phyloP scores from a whole-genome alignment of 345 rosid genomes.

The Lumnitzera littorea region DNA sequence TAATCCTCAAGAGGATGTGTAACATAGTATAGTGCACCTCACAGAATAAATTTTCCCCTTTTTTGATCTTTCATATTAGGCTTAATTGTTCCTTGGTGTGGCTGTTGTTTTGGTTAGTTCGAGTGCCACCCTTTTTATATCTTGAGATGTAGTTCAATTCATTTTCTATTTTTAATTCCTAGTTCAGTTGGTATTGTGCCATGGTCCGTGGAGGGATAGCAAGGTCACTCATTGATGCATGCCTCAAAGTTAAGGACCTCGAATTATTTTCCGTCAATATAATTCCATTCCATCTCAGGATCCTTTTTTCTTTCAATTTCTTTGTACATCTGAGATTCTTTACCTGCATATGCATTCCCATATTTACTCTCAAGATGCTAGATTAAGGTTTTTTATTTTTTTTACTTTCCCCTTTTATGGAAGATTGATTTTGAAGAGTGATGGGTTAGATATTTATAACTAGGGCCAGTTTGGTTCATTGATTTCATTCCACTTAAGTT shows the following conservation, averaged over 20 bases:
- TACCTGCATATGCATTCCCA: no score
- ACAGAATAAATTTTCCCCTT: slow-evolving; percentile 36
- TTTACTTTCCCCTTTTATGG: no score
- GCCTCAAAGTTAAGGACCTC: not conserved
- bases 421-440: no score
- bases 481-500: no score
- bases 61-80: slow-evolving; percentile 28
- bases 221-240: no score
- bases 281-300: no score
- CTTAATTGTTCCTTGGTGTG: slow-evolving; percentile 34
- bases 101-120: slow-evolving; percentile 46
- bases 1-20: slow-evolving; percentile 51
- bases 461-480: no score
- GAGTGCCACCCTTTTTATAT: slow-evolving; percentile 35
- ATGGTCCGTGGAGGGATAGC: no score
- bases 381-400: no score
- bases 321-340: no score
- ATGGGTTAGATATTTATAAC: no score
- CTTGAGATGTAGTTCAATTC: slow-evolving; percentile 30
- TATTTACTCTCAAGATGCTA: no score
- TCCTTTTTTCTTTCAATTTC: not conserved
- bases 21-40: slow-evolving; percentile 55
- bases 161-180: not conserved
- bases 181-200: slow-evolving; percentile 6
- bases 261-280: not conserved